Evolutionary conservation across 192 early-diverging fungal species (phyloP), one percentile per base, ranked within the genome.

Genomic region (Mycoemilia scoparia): DNA sequence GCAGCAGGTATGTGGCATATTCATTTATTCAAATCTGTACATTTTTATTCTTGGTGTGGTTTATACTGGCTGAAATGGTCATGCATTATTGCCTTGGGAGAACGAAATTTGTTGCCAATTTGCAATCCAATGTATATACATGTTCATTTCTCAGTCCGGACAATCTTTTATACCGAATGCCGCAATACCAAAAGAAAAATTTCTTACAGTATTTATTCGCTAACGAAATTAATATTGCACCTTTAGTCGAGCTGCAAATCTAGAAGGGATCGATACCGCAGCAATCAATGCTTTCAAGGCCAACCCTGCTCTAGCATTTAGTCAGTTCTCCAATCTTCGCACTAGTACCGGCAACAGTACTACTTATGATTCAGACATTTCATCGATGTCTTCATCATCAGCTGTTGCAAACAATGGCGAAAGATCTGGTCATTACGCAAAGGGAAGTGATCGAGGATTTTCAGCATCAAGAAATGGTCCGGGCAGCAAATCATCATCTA

Each of bases 261-360:
- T 66, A 38, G 31, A 69, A 3, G 54, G 49, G 3, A 49, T 49
- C 10, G 37, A 57, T 23, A 45, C 41, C 27, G 39, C 45, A 2
- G 51, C 41, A 31, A 56, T 61, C 25, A 48, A 51, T 23, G 58
- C 57, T 19, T 57, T 71, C 38, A 58, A 64, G 20, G 47, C 52
- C 15, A 64, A 45, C 49, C 74, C 41, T 43, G 73, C 51, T 6
- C 39, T 64, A 34, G 77, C 71, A 10, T 81, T 81, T 36, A 70
- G 71, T 26, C 73, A 77, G 48, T 69, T 79, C 17, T 72, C 70
- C n/a, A n/a, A n/a, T n/a, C n/a, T n/a, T n/a, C n/a, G n/a, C n/a
- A n/a, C n/a, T n/a, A n/a, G n/a, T n/a, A n/a, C n/a, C n/a, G 27
- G 27, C 27, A 28, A 28, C 27, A 12, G 9, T 9, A 9, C 27